phyloP scores from a whole-genome alignment of 371 early-diverging fungal genomes.

The Mortierella polycephala region DNA sequence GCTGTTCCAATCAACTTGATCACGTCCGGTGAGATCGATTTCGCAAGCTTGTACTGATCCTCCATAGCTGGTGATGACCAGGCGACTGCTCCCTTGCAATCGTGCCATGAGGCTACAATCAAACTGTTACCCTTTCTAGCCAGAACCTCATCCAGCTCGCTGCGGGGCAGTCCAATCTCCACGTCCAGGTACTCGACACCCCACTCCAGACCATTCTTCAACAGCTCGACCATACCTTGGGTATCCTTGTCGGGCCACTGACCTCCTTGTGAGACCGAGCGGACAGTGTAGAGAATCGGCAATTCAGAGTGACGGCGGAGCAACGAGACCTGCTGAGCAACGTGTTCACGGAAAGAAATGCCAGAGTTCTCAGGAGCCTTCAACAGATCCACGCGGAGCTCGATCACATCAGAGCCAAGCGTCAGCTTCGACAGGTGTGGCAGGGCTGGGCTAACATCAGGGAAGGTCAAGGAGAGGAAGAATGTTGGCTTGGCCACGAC shows the following conservation, averaged over 20 bases:
- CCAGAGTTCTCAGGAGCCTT: conserved; percentile 57
- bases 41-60: conserved; percentile 63
- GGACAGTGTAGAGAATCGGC: conserved; percentile 94
- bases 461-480: conserved; percentile 91
- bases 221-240: conserved; percentile 67
- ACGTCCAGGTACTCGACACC: conserved; percentile 95
- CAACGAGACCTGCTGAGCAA: conserved; percentile 82
- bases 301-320: conserved; percentile 77
- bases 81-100: conserved; percentile 68
- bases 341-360: conserved; percentile 67
- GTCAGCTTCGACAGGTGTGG: conserved; percentile 67
- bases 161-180: conserved; percentile 71
- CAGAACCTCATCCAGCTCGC: conserved; percentile 61
- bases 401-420: conserved; percentile 90
- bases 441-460: conserved; percentile 69
- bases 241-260: conserved; percentile 78
- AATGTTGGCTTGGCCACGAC: conserved; percentile 65
- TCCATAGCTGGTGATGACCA: conserved; percentile 74
- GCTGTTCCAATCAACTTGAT: conserved; percentile 93
- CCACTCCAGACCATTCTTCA: conserved; percentile 80
- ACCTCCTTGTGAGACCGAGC: conserved; percentile 90
- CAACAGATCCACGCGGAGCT: conserved; percentile 93
- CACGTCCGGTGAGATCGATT: conserved; percentile 74
- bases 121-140: conserved; percentile 68
- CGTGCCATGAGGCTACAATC: conserved; percentile 94